Percentiles rank a stretch among this genome's conserved stretches.
Evolutionary conservation across 176 grass and related monocot genomes (phyloP).

Genomic region (Ampelocalamus luodianensis): DNA sequence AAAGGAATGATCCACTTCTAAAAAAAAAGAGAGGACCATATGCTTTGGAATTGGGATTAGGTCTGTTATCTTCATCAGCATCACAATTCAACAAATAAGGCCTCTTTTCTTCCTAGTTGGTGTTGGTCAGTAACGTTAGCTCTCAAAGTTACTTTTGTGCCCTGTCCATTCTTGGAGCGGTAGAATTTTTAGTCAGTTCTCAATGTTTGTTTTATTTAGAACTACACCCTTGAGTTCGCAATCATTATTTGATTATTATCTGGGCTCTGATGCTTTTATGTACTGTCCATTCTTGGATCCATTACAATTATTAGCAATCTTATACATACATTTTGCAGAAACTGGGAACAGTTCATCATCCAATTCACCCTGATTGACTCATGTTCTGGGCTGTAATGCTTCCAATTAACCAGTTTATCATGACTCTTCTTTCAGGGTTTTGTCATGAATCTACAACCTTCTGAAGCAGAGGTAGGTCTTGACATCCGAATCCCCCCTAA

Average conservation of each 20-base stretch:
- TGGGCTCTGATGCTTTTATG: too few species aligned
- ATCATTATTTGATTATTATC: too few species aligned
- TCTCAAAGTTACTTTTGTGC: not conserved
- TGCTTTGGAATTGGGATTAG: not conserved
- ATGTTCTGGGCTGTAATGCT: too few species aligned
- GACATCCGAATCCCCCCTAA: conserved; percentile 81
- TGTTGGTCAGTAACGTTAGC: not conserved
- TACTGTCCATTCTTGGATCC: too few species aligned
- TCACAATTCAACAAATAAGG: conserved; percentile 22
- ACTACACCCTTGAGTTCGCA: too few species aligned
- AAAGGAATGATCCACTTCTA: conserved; percentile 8
- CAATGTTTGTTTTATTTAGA: too few species aligned
- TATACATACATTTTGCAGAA: too few species aligned
- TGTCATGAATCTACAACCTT: conserved; percentile 98
- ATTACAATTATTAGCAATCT: too few species aligned
- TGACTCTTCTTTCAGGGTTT: conserved; percentile 70
- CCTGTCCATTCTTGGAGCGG: too few species aligned
- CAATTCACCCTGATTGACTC: too few species aligned
- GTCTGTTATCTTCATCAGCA: not conserved
- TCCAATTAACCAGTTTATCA: conserved; percentile 21
- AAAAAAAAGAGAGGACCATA: not conserved
- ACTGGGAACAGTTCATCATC: too few species aligned
- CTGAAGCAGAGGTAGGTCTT: conserved; percentile 91
- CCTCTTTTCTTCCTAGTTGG: conserved; percentile 11
- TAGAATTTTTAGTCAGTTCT: too few species aligned